Percentiles rank a stretch among this genome's conserved stretches.
phyloP scores from a whole-genome alignment of 1,139 yeast species.

The Kodamaea fungicola region DNA sequence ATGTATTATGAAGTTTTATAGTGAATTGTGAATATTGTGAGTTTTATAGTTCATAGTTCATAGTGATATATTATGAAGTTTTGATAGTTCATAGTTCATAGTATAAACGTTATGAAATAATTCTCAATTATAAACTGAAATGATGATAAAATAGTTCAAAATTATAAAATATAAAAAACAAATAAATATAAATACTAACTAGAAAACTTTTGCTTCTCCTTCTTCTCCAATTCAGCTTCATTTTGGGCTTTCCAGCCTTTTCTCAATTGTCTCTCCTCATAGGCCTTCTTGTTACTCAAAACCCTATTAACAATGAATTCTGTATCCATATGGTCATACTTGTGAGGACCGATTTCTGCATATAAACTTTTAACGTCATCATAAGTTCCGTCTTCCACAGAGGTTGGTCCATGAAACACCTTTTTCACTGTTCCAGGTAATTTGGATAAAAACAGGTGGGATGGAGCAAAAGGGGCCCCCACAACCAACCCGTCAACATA shows the following conservation, averaged over 20 bases:
- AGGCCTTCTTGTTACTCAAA: slow-evolving; percentile 57
- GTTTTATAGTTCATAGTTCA: too few relatives aligned
- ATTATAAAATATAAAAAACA: too few relatives aligned
- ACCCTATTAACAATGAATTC: slow-evolving; percentile 68
- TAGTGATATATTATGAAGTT: too few relatives aligned
- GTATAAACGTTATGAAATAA: too few relatives aligned
- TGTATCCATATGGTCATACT: slow-evolving; percentile 58
- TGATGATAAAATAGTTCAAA: too few relatives aligned
- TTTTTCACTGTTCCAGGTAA: slow-evolving; percentile 39
- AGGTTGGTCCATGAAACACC: slow-evolving; percentile 66
- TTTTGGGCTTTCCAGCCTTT: slow-evolving; percentile 69
- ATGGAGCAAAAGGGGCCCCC: slow-evolving; percentile 62
- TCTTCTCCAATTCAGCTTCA: slow-evolving; percentile 28
- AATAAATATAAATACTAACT: not conserved
- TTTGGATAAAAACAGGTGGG: slow-evolving; percentile 32
- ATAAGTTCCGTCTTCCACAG: slow-evolving; percentile 38
- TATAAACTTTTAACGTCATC: slow-evolving; percentile 29
- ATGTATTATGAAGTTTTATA: too few relatives aligned
- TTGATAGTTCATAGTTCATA: too few relatives aligned
- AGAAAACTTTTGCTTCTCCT: slow-evolving; percentile 13
- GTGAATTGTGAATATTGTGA: too few relatives aligned
- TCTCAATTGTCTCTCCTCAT: slow-evolving; percentile 74
- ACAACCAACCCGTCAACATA: slow-evolving; percentile 76
- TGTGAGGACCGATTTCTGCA: slow-evolving; percentile 49
- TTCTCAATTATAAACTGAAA: too few relatives aligned